Evolutionary conservation across 2,329 filamentous ascomycete genomes (phyloP), one percentile per base, ranked within the genome.

Genomic region (Neofusicoccum sp.): DNA sequence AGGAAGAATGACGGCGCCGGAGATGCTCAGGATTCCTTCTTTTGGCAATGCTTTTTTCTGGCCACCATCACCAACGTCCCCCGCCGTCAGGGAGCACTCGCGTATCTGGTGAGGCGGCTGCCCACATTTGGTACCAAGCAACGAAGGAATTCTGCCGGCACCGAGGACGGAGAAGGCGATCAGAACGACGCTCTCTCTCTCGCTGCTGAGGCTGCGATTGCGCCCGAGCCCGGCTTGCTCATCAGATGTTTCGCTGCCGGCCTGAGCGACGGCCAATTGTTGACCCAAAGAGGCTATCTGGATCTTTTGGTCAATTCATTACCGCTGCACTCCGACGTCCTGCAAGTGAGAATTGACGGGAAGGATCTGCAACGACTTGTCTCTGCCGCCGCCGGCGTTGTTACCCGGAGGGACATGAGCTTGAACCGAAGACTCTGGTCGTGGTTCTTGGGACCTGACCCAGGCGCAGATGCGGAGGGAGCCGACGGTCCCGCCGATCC

Each of bases 1-100:
- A 34, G 85, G 84, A 73, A 84, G 79, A 47, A 82, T 49, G 63
- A 65, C 11, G 71, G 75, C 30, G 63, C 63, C 14, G 72, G 68
- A 33, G 66, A 67, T 24, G 63, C 82, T 7, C 86, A 87, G 8
- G 90, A 93, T 65, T 90, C 90, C 65, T 97, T 95, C 74, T 99
- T 98, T 73, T 99, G 95, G 95, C 95, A 99, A 77, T 97, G 92
- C 73, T 89, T 99, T 71, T 98, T 99, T 69, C 79, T 99, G 16
- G 91, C 93, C 8, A 89, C 91, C 16, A 95, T 99, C 63, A 97
- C 95, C 1, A 93, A 93, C 69, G 85, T 91, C 43, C 92, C 88
- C 63, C 84, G 93, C 63, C 86, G 95, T 60, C 87, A 90, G 65
- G 95, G 95, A 28, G 92, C 92, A 40, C 80, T 99, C 62, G 92